Percentiles rank a stretch among this genome's conserved stretches.
phyloP scores from a whole-genome alignment of 1,284 basidiomycete genomes.

The Pisolithus thermaeus region DNA sequence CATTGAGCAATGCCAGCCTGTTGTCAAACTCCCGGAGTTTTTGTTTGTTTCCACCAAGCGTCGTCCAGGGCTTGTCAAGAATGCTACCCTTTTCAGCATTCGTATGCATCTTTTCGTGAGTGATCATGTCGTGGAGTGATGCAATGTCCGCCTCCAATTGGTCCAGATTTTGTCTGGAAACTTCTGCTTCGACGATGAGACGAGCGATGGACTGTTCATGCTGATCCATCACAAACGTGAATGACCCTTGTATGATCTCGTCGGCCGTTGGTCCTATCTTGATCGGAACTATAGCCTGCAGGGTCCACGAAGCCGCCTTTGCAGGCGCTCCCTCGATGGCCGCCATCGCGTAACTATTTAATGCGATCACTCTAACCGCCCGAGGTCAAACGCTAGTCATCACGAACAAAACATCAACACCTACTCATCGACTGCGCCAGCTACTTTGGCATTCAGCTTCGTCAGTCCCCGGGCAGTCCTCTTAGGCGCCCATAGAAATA shows the following conservation, averaged over 20 bases:
- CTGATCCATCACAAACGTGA: conserved; percentile 55
- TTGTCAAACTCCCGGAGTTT: conserved; percentile 41
- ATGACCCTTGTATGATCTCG: conserved; percentile 45
- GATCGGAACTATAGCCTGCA: conserved; percentile 45
- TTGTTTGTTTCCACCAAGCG: conserved; percentile 52
- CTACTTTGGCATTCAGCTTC: conserved; percentile 53
- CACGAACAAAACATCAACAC: conserved; percentile 14
- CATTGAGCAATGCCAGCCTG: conserved; percentile 47
- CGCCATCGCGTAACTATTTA: conserved; percentile 64
- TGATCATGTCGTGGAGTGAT: conserved; percentile 49
- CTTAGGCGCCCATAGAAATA: conserved; percentile 57
- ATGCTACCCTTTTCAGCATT: conserved; percentile 36
- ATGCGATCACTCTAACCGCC: conserved; percentile 51
- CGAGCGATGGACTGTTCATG: conserved; percentile 47
- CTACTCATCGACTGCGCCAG: conserved; percentile 64
- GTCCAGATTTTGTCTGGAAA: conserved; percentile 47
- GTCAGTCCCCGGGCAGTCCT: conserved; percentile 51
- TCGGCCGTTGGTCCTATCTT: conserved; percentile 29
- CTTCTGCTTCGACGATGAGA: conserved; percentile 58
- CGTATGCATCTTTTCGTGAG: conserved; percentile 48
- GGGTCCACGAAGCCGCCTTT: conserved; percentile 30
- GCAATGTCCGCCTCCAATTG: conserved; percentile 53
- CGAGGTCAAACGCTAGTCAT: not conserved
- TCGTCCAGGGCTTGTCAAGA: conserved; percentile 64
- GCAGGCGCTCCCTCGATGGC: conserved; percentile 48